Evolutionary conservation across 106 monocot species (phyloP).

Genomic region (Dendrobium catenatum): DNA sequence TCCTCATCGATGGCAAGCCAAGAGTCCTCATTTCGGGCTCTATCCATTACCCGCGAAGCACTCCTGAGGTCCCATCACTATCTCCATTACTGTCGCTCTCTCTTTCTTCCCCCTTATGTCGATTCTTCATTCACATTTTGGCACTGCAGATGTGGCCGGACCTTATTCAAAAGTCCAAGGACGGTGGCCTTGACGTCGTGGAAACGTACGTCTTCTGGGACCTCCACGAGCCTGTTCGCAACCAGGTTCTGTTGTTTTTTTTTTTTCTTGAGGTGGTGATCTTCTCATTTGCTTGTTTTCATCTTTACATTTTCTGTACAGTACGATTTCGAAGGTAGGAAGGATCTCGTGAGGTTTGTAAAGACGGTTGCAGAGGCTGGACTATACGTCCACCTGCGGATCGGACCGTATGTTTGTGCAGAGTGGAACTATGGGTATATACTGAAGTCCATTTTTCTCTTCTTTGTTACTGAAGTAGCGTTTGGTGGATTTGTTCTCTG

Average conservation of each 20-base stretch:
- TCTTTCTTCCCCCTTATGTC: background rate
- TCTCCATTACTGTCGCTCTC: background rate
- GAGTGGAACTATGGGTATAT: conserved; percentile 95
- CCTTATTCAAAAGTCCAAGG: conserved; percentile 66
- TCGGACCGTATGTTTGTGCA: conserved; percentile 90
- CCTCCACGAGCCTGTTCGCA: conserved; percentile 64
- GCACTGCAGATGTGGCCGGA: conserved; percentile 67
- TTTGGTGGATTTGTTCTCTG: background rate
- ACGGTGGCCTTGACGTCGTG: conserved; percentile 64
- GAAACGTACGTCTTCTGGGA: conserved; percentile 82
- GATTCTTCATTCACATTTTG: background rate
- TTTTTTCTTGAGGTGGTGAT: background rate
- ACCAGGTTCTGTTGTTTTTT: conserved; percentile 33
- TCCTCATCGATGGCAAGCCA: background rate
- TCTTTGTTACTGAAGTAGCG: background rate
- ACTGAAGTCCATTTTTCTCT: background rate
- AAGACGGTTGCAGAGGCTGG: conserved; percentile 78
- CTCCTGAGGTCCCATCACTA: background rate
- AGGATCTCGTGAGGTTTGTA: conserved; percentile 76
- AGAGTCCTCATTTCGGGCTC: conserved; percentile 12
- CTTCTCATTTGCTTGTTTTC: background rate
- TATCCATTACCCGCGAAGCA: conserved; percentile 9
- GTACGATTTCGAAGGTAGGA: conserved; percentile 88
- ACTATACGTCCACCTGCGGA: conserved; percentile 78
- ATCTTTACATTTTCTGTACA: conserved; percentile 12